Conservation (phyloP, 176 grass and related monocot genomes). For the Paspalum notatum region DNA sequence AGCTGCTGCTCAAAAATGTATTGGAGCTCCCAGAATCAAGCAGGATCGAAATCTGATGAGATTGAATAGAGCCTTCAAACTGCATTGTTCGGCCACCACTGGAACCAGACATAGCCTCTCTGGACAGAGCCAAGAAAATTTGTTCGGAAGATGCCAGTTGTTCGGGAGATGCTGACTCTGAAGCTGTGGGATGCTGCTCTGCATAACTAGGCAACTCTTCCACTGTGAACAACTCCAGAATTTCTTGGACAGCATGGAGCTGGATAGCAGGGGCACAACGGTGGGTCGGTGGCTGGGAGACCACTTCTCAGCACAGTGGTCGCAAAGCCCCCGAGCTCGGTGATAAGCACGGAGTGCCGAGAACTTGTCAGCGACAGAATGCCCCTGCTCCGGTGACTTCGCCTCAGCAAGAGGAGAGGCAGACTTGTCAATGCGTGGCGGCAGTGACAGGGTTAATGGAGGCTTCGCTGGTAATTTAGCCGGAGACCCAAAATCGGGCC, state of each 20-base stretch:
- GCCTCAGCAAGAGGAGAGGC: too few relatives aligned
- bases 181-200: accelerated
- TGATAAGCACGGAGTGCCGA: not conserved
- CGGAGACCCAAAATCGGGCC: accelerated
- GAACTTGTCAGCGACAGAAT: not conserved
- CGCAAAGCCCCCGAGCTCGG: not conserved
- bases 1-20: not conserved
- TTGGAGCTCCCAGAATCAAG: not conserved
- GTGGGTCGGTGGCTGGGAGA: not conserved
- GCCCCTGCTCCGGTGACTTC: too few relatives aligned
- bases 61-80: accelerated
- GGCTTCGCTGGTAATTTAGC: accelerated
- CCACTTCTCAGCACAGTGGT: not conserved
- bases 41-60: not conserved
- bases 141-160: not conserved
- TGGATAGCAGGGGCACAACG: not conserved
- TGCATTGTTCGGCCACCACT: not conserved
- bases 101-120: accelerated
- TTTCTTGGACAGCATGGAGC: not conserved
- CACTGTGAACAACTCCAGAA: not conserved
- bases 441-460: not conserved
- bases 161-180: too few relatives aligned
- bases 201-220: not conserved
- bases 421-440: too few relatives aligned
- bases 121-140: not conserved